phyloP scores from a whole-genome alignment of 179 eudicot species.

The Beta corolliflora region DNA sequence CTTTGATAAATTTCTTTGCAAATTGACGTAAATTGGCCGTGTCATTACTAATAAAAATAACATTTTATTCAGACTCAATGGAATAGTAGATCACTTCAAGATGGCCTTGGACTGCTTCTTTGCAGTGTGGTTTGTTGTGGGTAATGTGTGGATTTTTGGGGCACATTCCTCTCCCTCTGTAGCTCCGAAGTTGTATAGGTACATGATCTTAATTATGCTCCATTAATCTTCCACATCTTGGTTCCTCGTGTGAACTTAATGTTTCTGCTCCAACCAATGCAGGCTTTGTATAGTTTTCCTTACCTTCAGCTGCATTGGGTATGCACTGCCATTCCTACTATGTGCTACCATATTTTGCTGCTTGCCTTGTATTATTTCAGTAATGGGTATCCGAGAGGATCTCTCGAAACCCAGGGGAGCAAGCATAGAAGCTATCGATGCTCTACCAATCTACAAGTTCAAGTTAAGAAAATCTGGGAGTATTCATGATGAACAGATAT shows the following conservation, averaged over 20 bases:
- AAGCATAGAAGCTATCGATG: constrained; percentile 56
- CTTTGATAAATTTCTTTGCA: neutral
- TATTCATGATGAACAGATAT: constrained; percentile 35
- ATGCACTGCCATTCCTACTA: constrained; percentile 73
- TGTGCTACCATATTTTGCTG: constrained; percentile 78
- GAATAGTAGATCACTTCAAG: constrained; percentile 64
- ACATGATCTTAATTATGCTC: constrained; percentile 5
- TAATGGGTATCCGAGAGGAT: constrained; percentile 69
- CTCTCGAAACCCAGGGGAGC: constrained; percentile 62
- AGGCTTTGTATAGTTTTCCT: constrained; percentile 81
- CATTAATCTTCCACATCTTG: constrained; percentile 1
- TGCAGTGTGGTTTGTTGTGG: constrained; percentile 90
- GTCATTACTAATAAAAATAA: neutral
- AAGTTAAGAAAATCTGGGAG: constrained; percentile 45
- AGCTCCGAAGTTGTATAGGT: constrained; percentile 86
- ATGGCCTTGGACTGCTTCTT: constrained; percentile 80
- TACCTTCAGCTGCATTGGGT: constrained; percentile 69
- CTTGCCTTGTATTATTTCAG: constrained; percentile 71
- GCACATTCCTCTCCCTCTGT: constrained; percentile 69
- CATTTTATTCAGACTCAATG: constrained; percentile 41
- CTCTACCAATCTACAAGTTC: constrained; percentile 63
- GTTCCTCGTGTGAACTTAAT: constrained; percentile 10
- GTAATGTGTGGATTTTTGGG: constrained; percentile 84
- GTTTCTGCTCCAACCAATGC: constrained; percentile 24
- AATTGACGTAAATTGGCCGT: neutral